phyloP scores from a whole-genome alignment of 1,284 basidiomycete species.

The Vanrija sp. region DNA sequence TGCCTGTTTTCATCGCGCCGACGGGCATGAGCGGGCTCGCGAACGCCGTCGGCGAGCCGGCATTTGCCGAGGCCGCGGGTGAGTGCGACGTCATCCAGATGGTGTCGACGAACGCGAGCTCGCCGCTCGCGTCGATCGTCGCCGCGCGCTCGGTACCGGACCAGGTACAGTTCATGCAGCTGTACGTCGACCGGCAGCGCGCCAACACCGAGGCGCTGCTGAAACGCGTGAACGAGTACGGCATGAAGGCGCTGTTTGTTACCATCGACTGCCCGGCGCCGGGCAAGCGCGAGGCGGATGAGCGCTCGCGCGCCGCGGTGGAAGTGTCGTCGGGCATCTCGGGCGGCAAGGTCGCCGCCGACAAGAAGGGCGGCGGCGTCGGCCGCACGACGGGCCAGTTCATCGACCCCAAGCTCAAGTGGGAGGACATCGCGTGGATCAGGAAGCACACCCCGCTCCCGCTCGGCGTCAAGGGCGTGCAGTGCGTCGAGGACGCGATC shows the following conservation, averaged over 20 bases:
- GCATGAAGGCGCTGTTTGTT: constrained; percentile 48
- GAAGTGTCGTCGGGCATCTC: constrained; percentile 45
- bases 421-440: constrained; percentile 48
- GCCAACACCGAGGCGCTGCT: constrained; percentile 43
- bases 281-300: constrained; percentile 50
- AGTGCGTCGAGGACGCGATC: constrained; percentile 49
- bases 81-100: constrained; percentile 46
- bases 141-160: constrained; percentile 30
- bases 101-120: constrained; percentile 48
- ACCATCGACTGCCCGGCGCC: constrained; percentile 49
- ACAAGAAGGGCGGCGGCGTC: constrained; percentile 48
- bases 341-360: constrained; percentile 43
- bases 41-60: constrained; percentile 44
- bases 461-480: constrained; percentile 49
- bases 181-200: constrained; percentile 48
- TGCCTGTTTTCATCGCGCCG: constrained; percentile 49
- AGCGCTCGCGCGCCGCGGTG: constrained; percentile 43
- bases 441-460: constrained; percentile 42
- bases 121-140: constrained; percentile 43
- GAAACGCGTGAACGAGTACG: constrained; percentile 33
- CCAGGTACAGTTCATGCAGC: constrained; percentile 46
- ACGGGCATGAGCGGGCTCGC: constrained; percentile 49
- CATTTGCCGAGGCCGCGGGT: constrained; percentile 42
- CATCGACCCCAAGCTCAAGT: constrained; percentile 45
- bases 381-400: constrained; percentile 48